A percentile compares a stretch with the other conserved stretches of the same genome.
phyloP scores from a whole-genome alignment of 345 rosid species.

The Lepidium africanum region DNA sequence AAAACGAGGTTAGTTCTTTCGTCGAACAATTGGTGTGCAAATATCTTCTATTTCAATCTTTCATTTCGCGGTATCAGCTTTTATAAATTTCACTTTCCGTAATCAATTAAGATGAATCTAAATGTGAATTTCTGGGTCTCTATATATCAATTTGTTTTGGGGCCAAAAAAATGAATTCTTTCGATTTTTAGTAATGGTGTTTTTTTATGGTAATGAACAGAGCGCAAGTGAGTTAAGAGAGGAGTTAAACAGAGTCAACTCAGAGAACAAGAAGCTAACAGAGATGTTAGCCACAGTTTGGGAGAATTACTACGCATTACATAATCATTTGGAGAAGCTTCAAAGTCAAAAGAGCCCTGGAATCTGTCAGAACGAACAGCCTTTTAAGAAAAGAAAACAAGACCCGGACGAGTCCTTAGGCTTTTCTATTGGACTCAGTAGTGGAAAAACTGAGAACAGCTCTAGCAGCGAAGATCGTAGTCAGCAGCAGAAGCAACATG shows the following conservation, averaged over 20 bases:
- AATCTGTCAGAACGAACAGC: not conserved
- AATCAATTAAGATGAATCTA: not conserved
- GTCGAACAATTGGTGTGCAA: slow-evolving; percentile 6
- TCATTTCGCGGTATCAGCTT: not conserved
- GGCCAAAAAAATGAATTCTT: not conserved
- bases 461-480: slow-evolving; percentile 52
- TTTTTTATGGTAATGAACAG: slow-evolving; percentile 16
- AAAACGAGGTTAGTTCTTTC: slow-evolving; percentile 36
- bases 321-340: slow-evolving; percentile 33
- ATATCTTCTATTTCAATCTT: not conserved
- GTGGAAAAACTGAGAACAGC: slow-evolving; percentile 36
- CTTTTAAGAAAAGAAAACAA: slow-evolving; percentile 39
- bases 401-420: slow-evolving; percentile 25
- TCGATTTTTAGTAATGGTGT: not conserved
- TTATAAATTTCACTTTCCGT: not conserved
- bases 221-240: slow-evolving; percentile 27
- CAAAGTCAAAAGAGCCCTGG: slow-evolving; percentile 22
- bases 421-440: slow-evolving; percentile 22
- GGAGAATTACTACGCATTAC: slow-evolving; percentile 32
- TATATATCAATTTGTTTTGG: not conserved
- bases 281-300: slow-evolving; percentile 31
- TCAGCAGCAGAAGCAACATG: not conserved
- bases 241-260: slow-evolving; percentile 40
- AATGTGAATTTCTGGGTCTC: not conserved
- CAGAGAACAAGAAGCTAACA: slow-evolving; percentile 49